Conservation (phyloP, 2,329 filamentous ascomycete genomes). For the Cadophora sp. region DNA sequence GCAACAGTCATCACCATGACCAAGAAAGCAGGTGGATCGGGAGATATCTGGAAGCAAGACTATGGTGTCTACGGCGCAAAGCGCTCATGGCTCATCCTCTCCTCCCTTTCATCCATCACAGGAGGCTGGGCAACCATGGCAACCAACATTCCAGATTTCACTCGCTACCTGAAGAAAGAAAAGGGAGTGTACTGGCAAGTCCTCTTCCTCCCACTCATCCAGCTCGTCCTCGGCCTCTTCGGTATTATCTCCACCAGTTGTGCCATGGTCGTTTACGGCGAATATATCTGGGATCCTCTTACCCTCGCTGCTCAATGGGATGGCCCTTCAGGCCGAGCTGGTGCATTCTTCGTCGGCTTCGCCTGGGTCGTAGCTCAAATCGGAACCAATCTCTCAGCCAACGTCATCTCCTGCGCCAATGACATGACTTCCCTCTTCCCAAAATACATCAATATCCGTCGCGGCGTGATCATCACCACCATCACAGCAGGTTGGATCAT, state of each 20-base stretch:
- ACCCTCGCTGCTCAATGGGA: slow-evolving; percentile 37
- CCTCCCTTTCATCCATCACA: slow-evolving; percentile 38
- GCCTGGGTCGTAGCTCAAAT: slow-evolving; percentile 42
- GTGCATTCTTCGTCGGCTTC: slow-evolving; percentile 45
- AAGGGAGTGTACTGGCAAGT: slow-evolving; percentile 41
- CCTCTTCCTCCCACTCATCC: slow-evolving; percentile 40
- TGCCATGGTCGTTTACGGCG: slow-evolving; percentile 44
- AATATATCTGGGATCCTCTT: slow-evolving; percentile 45
- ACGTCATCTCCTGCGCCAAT: slow-evolving; percentile 47
- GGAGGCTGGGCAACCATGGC: slow-evolving; percentile 42
- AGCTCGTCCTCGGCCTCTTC: slow-evolving; percentile 40
- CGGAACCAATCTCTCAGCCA: slow-evolving; percentile 52
- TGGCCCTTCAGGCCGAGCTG: slow-evolving; percentile 40
- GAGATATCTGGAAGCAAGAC: slow-evolving; percentile 39
- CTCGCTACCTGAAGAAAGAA: slow-evolving; percentile 41
- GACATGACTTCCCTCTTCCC: slow-evolving; percentile 56
- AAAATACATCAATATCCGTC: slow-evolving; percentile 57
- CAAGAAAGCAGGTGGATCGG: slow-evolving; percentile 36
- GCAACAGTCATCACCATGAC: slow-evolving; percentile 39
- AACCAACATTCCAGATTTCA: slow-evolving; percentile 45
- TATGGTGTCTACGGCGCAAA: slow-evolving; percentile 34
- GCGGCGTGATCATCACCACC: slow-evolving; percentile 52
- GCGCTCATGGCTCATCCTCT: slow-evolving; percentile 41
- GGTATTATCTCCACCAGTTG: slow-evolving; percentile 44
- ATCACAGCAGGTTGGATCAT: slow-evolving; percentile 52